Conservation (phyloP, 169 alveolate genomes). For the Plasmodium vinckei region DNA sequence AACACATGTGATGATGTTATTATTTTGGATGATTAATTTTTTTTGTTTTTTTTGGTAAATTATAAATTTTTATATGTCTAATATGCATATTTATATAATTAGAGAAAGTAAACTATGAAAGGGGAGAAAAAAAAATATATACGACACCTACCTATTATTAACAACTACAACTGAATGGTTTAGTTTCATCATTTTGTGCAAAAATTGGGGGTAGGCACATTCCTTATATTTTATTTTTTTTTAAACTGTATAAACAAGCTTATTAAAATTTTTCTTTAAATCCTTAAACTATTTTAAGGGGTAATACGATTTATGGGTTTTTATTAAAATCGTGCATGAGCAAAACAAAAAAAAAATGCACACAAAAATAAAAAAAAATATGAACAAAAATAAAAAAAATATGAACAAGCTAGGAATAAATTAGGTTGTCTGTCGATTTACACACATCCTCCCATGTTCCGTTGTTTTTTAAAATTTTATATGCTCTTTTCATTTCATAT, state of each 20-base stretch:
- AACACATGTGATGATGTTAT: conserved; percentile 46
- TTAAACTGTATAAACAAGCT: not conserved
- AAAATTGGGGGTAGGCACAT: too few relatives aligned
- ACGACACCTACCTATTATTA: too few relatives aligned
- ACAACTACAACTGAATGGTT: too few relatives aligned
- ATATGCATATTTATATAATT: too few relatives aligned
- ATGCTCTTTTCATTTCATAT: conserved; percentile 73
- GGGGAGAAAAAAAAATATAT: too few relatives aligned
- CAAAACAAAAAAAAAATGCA: not conserved
- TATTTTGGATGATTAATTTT: conserved; percentile 58
- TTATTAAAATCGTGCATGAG: too few relatives aligned
- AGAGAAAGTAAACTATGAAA: too few relatives aligned
- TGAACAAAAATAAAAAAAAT: not conserved
- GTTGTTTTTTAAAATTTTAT: conserved; percentile 65
- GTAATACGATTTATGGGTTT: too few relatives aligned
- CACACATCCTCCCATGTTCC: conserved; percentile 77
- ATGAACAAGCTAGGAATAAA: not conserved
- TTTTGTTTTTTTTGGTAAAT: conserved; percentile 2
- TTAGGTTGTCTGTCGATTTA: conserved; percentile 1
- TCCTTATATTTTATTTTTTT: conserved; percentile 1
- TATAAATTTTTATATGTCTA: too few relatives aligned
- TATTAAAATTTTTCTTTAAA: not conserved
- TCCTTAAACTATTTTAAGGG: not conserved
- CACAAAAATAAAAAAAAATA: not conserved
- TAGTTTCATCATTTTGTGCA: too few relatives aligned